Percentiles rank a stretch among this genome's conserved stretches.
phyloP scores from a whole-genome alignment of 2,329 filamentous ascomycete species.

The Meredithiella fracta region DNA sequence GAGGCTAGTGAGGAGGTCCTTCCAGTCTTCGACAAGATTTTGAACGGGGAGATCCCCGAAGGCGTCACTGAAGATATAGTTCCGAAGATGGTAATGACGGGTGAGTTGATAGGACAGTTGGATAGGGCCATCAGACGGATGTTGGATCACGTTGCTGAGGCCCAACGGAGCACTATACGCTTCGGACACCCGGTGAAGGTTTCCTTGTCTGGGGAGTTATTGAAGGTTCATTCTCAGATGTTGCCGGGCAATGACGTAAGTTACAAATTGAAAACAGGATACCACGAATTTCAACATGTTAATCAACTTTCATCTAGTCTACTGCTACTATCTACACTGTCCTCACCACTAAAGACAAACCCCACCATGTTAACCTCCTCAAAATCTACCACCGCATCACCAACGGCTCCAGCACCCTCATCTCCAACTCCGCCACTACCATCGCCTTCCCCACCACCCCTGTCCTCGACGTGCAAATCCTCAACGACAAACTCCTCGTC shows the following conservation, averaged over 20 bases:
- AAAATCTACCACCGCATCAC: conserved; percentile 33
- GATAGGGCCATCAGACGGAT: conserved; percentile 40
- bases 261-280: no score
- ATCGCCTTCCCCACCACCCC: neutral
- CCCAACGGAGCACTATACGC: conserved; percentile 50
- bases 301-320: conserved; percentile 22
- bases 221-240: conserved; percentile 43
- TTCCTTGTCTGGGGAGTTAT: conserved; percentile 28
- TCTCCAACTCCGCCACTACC: conserved; percentile 15
- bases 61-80: conserved; percentile 32
- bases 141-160: conserved; percentile 52
- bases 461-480: conserved; percentile 49
- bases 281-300: no score
- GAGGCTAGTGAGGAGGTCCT: conserved; percentile 16
- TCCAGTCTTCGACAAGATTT: conserved; percentile 1
- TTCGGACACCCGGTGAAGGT: conserved; percentile 41
- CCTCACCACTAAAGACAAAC: neutral
- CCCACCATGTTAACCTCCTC: conserved; percentile 38
- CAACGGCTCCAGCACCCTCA: conserved; percentile 42
- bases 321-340: conserved; percentile 2
- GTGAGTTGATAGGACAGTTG: conserved; percentile 37
- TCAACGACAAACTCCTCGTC: conserved; percentile 46
- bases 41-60: conserved; percentile 26
- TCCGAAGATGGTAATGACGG: conserved; percentile 36
- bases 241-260: conserved; percentile 19